phyloP scores from a whole-genome alignment of 306 rosid genomes.

The Myrica gale region DNA sequence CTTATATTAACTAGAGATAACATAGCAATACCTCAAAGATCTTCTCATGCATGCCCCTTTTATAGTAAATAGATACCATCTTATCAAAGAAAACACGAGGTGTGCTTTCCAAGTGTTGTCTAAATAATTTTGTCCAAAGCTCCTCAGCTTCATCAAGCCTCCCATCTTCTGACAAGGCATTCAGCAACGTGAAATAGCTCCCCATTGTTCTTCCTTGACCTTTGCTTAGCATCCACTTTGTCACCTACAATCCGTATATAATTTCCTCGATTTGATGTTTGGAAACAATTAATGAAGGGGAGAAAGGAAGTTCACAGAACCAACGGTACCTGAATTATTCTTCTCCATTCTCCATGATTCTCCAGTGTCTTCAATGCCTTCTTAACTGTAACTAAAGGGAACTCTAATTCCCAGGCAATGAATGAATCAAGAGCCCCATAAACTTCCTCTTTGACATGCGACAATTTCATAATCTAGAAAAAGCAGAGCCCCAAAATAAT shows the following conservation, averaged over 20 bases:
- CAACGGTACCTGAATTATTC: slow-evolving; percentile 72
- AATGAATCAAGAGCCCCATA: slow-evolving; percentile 97
- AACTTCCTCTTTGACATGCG: slow-evolving; percentile 96
- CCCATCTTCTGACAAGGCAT: slow-evolving; percentile 86
- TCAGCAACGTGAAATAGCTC: slow-evolving; percentile 71
- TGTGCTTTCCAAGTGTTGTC: slow-evolving; percentile 69
- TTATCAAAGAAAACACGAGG: slow-evolving; percentile 82
- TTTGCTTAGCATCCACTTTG: slow-evolving; percentile 97
- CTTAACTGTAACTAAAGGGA: slow-evolving; percentile 81
- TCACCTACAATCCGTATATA: slow-evolving; percentile 48
- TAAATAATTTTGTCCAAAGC: slow-evolving; percentile 81
- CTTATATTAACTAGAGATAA: slow-evolving; percentile 3
- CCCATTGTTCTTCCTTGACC: slow-evolving; percentile 99
- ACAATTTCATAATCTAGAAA: slow-evolving; percentile 66
- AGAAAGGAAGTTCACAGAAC: not conserved
- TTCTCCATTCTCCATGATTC: slow-evolving; percentile 77
- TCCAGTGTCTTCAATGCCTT: slow-evolving; percentile 83
- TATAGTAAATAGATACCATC: slow-evolving; percentile 70
- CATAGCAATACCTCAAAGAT: slow-evolving; percentile 76
- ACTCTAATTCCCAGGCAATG: slow-evolving; percentile 96
- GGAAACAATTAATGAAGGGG: not conserved
- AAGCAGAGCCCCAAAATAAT: slow-evolving; percentile 6
- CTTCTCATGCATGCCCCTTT: slow-evolving; percentile 62
- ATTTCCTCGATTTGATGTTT: slow-evolving; percentile 6
- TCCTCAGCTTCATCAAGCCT: slow-evolving; percentile 91